Evolutionary conservation across 164 flowering plant genomes (phyloP), one percentile per base, ranked within the genome.

Genomic region (Dillenia suffruticosa): DNA sequence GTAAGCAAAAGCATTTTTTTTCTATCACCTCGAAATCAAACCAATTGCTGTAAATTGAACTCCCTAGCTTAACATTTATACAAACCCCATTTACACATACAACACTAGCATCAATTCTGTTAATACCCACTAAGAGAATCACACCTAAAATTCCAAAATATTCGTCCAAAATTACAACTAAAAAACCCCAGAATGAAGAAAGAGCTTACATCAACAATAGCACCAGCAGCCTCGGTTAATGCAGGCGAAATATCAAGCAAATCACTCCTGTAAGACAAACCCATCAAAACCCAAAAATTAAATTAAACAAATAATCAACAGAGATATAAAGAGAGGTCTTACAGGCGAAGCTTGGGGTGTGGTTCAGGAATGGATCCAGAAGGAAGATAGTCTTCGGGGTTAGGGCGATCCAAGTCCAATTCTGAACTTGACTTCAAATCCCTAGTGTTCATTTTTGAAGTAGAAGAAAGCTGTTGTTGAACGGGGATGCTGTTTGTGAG

Each of bases 191-290:
- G 47, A 22, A 12, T 14, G 8, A 44, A 48, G 16, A 12, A 49
- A 24, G 53, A n/a, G 67, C 88, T 76, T 68, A 89, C 96, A 74
- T 94, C 98, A 62, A 94, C 79, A 56, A 94, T 87, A 54, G 96
- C 98, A 50, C 97, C 98, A 52, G 91, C 95, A 51, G 95, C 98
- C 68, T 91, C 97, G 7, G 91, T 90, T 19, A 94, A 77, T 8
- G 85, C 68, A 1, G 95, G 95, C 9, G 98, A 87, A 65, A 94
- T 87, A 59, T 94, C 96, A 40, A 94, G 84, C 81, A 91, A 82
- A 82, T 94, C 96, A 48, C 85, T 73, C 79, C 98, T 94, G 70
- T 53, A 67, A 56, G 49, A n/a, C 3, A 51, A 50, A 58, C 12
- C 13, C 11, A 47, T 26, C 11, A 6, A 22, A 32, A 32, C 24